Base-by-base conservation (phyloP, 2,329 filamentous ascomycete genomes). In the Penicillium sp. region DNA sequence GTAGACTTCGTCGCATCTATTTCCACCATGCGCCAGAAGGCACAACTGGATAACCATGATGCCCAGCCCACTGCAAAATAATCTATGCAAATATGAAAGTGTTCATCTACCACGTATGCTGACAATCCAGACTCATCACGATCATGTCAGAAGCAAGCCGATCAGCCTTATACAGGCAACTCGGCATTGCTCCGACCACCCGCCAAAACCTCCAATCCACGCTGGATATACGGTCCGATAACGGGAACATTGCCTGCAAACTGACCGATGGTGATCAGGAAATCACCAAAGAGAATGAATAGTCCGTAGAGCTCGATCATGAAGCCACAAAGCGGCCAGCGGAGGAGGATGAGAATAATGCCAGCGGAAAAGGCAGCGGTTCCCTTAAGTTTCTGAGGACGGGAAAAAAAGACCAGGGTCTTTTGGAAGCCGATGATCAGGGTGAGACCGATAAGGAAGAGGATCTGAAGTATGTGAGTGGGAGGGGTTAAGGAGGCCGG, bases 371-470 rank as follows among this genome's bases (percentile, higher is more conserved):
- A 99, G 16, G 93, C 93, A 4, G 87, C 88, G 0, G 91, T 97
- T 63, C 95, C 95, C 72, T 92, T 92, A 69, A 91, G 85, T 77
- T 99, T 99, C 73, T 97, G 91, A 67, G 87, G 88, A 60, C 95
- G 89, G 51, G 92, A 90, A 81, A 99, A 99, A 86, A 99, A 99
- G 73, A 90, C 82, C 62, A 93, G 81, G 0, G 95, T 98, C 74
- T 97, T 97, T 75, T 90, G 85, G 24, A 91, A 85, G 44, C 95
- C 95, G 78, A 99, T 96, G 69, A 98, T 96, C 58, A 98, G 89
- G 29, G 93, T 96, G 26, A 99, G 86, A 74, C 95, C 95, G 79
- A 96, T 91, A 54, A 99, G 86, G 83, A 99, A 98, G 75, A 99
- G 91, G 76, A 99, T 96, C 91, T 96, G 69, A 56, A 35, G 24